Percentiles rank a stretch among this genome's conserved stretches.
Conservation (phyloP, 1,284 basidiomycete species). For the Polyporus tsugae region DNA sequence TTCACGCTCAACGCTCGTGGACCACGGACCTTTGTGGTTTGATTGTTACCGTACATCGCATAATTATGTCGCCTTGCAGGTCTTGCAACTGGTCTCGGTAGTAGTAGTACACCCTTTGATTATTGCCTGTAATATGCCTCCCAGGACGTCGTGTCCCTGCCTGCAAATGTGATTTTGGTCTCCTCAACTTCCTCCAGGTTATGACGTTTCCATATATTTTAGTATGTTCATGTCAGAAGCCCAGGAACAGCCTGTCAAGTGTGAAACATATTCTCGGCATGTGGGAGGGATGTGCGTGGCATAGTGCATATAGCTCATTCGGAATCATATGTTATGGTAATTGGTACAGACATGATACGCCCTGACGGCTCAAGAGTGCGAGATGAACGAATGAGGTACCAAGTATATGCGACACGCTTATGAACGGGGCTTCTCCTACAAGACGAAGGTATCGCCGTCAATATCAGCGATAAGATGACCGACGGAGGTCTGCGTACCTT, state of each 20-base stretch:
- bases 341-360: constrained; percentile 36
- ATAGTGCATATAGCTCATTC: constrained; percentile 43
- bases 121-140: neutral
- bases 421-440: constrained; percentile 90
- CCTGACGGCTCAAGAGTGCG: constrained; percentile 32
- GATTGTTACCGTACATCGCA: constrained; percentile 14
- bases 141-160: neutral
- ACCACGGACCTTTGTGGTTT: constrained; percentile 15
- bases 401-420: constrained; percentile 50
- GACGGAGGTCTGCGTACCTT: constrained; percentile 66
- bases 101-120: neutral
- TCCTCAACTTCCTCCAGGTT: too few species aligned
- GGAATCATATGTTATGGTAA: constrained; percentile 51
- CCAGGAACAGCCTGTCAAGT: neutral
- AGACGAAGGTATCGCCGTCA: constrained; percentile 12
- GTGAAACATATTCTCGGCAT: neutral
- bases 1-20: neutral
- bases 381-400: constrained; percentile 30
- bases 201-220: too few species aligned
- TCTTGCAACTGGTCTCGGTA: constrained; percentile 8
- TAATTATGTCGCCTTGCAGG: constrained; percentile 20
- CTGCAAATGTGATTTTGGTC: neutral
- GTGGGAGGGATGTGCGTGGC: constrained; percentile 12
- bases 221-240: neutral
- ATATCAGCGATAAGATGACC: constrained; percentile 10